Percentiles rank a stretch among this genome's conserved stretches.
These are phyloP conservation scores for Beauveria sp. DNA, from an alignment of 2,329 filamentous ascomycete species.

Conservation along the genomic window DNA sequence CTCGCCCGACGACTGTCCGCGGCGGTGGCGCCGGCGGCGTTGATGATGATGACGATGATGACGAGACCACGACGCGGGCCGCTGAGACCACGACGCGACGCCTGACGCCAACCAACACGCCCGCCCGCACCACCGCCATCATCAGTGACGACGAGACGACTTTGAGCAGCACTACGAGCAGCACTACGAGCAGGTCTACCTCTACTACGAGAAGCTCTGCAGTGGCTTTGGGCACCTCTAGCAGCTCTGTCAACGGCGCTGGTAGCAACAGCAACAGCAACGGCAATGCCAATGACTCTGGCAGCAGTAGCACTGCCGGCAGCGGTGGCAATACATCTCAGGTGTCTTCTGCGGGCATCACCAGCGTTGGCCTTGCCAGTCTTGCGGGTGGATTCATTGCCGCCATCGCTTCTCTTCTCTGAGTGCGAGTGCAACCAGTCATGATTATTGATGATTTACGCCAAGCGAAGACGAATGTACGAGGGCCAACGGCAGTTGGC, in stretches of 20 bases:
- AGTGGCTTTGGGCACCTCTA: background rate
- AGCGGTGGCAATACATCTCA: background rate
- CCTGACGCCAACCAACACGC: background rate
- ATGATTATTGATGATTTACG: no score
- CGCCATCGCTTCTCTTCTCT: conserved; percentile 4
- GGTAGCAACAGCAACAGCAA: background rate
- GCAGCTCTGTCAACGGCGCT: background rate
- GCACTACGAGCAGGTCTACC: no score
- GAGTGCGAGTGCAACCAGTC: background rate
- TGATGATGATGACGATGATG: background rate
- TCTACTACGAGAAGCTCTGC: background rate
- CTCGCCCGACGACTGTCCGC: background rate
- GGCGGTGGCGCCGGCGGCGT: background rate
- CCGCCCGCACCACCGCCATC: background rate
- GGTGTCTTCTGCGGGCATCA: background rate
- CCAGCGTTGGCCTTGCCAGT: background rate
- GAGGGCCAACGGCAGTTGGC: no score
- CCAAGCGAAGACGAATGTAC: background rate
- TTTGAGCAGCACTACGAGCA: background rate
- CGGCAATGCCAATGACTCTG: background rate
- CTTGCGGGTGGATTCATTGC: conserved; percentile 2
- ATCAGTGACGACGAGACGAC: background rate
- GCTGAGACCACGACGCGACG: background rate
- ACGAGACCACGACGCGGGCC: background rate
- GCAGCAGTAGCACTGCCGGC: background rate